phyloP scores from a whole-genome alignment of 2,329 filamentous ascomycete species.

The Chrysosporium keratinophilum region DNA sequence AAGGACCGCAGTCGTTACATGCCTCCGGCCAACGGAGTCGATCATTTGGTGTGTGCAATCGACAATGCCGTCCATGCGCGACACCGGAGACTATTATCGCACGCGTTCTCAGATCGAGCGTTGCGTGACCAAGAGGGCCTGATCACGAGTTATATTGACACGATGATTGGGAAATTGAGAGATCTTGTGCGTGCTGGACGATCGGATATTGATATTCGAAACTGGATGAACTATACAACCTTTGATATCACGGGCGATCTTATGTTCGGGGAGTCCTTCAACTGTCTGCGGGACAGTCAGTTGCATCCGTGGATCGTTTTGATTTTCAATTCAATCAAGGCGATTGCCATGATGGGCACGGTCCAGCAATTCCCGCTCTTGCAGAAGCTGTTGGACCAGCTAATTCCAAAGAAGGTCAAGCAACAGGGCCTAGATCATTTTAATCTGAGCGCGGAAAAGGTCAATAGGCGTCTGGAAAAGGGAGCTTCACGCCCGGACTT shows the following conservation, averaged over 20 bases:
- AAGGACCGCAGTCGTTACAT: constrained; percentile 6
- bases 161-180: constrained; percentile 23
- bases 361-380: constrained; percentile 11
- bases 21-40: background rate
- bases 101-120: constrained; percentile 34
- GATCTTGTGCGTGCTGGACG: constrained; percentile 11
- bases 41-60: constrained; percentile 5
- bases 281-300: constrained; percentile 20
- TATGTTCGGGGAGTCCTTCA: constrained; percentile 26
- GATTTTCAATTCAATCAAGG: constrained; percentile 17
- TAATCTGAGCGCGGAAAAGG: constrained; percentile 9
- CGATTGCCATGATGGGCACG: constrained; percentile 1
- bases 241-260: constrained; percentile 29
- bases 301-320: constrained; percentile 24
- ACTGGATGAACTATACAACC: constrained; percentile 27
- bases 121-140: constrained; percentile 30
- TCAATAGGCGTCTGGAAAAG: constrained; percentile 7
- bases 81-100: constrained; percentile 24
- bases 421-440: constrained; percentile 7
- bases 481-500: constrained; percentile 1
- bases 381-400: constrained; percentile 14
- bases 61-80: constrained; percentile 4
- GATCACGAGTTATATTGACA: constrained; percentile 25
- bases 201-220: constrained; percentile 19
- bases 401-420: constrained; percentile 11